Base-by-base conservation (phyloP, 306 rosid genomes). In the Notholithocarpus densiflorus region DNA sequence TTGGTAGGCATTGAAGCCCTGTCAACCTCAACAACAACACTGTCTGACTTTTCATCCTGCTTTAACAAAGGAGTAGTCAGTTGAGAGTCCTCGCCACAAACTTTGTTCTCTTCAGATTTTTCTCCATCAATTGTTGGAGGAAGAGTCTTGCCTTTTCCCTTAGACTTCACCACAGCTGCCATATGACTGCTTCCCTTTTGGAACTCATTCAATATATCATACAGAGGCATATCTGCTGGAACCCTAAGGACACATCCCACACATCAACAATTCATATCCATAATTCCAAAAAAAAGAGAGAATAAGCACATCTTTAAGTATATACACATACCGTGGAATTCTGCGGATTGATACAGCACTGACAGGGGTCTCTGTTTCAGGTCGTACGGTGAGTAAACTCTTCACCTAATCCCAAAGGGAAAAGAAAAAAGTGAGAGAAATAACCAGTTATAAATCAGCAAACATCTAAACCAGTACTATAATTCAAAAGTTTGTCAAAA, bases 171-270 rank as follows among this genome's bases (percentile, higher is more conserved):
- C 77, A 96, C 96, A 81, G 98, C 98, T 68, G 99, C 99, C 99
- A 96, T 93, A 80, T 96, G 99, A 83, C 99, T 96, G 79, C 97
- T 90, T 4, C 99, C 99, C 77, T 96, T 96, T 75, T 96, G 99
- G 84, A 96, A 96, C 84, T 96, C 98, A 79, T 96, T 96, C 80
- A 96, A 83, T 84, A 96, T 93, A 82, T 96, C 99, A 72, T 96
- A 93, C 27, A 96, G 93, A 71, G 99, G 98, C 98, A 96, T 93
- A 86, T 96, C 97, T 43, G 97, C 86, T 64, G 99, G 99, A 82
- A 93, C 99, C 78, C 99, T 96, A 90, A 21, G 84, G 24, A 86
- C 72, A 74, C 13, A 76, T 65, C 72, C 68, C 77, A 75, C 81
- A 82, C 29, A 73, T 81, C 69, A 75, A 68, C 68, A 73, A 68